Evolutionary conservation across 192 early-diverging fungal species (phyloP), one percentile per base, ranked within the genome.

Genomic region (Haplosporangium gracile): DNA sequence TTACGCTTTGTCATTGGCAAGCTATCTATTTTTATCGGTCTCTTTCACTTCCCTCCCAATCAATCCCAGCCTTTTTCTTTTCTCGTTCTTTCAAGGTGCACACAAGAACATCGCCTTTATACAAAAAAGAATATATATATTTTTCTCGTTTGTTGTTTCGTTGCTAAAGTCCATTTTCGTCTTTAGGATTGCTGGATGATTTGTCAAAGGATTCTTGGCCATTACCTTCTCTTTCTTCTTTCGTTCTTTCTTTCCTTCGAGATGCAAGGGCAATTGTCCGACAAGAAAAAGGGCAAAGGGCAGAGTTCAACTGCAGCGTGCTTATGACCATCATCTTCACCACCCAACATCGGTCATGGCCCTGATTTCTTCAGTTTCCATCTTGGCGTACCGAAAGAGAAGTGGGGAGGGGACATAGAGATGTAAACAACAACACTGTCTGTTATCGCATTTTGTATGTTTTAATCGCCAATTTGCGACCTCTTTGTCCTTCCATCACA

Each of bases 21-120:
- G 26, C 60, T 29, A 65, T 65, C 60, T 65, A 65, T 65, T 65
- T 65, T 65, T 65, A 65, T 65, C 60, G 29, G 29, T 29, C 29
- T 29, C 26, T 9, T 55, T 57, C 29, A 63, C 11, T 10, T 15
- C 60, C 60, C 60, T 51, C 18, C 49, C 40, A 40, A 26, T 70
- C 40, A 40, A 39, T 70, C 40, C 40, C 69, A 70, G 34, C 40
- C 69, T 40, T 42, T 40, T 15, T 70, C 24, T 20, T 70, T 26
- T 11, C 18, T 13, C 20, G 2, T 34, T 70, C 10, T 10, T 29
- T 11, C 11, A 57, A 57, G 4, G 55, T 36, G 2, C 36, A 36
- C 36, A 1, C 36, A 36, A 36, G 36, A 36, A 36, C 36, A 36
- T 36, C 36, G 20, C 7, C 22, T 57, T n/a, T 57, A n/a, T 22